A percentile compares a stretch with the other conserved stretches of the same genome.
phyloP scores from a whole-genome alignment of 768 basidiomycete species.

The Clitopilus hobsonii region DNA sequence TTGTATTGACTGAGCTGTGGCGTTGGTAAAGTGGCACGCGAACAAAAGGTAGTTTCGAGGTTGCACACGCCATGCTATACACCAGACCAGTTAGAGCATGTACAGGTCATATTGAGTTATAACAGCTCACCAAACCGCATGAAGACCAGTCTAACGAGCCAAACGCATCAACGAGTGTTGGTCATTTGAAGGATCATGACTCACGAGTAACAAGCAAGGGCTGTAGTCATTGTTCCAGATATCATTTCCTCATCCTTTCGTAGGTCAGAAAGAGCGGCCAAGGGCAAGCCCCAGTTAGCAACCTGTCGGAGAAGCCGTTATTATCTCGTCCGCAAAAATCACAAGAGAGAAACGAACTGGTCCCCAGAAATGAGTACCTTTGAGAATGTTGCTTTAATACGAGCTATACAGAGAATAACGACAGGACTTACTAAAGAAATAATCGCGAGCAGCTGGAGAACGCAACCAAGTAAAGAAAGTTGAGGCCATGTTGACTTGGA shows the following conservation, averaged over 20 bases:
- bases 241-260: constrained; percentile 94
- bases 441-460: constrained; percentile 87
- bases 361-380: constrained; percentile 98
- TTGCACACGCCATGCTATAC: constrained; percentile 86
- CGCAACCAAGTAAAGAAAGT: constrained; percentile 86
- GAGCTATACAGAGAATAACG: not conserved
- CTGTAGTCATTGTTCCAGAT: constrained; percentile 94
- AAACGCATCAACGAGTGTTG: constrained; percentile 4
- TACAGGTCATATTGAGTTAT: not conserved
- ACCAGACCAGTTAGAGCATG: constrained; percentile 4
- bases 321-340: constrained; percentile 1
- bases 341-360: constrained; percentile 56
- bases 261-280: constrained; percentile 90
- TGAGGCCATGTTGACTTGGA: constrained; percentile 55
- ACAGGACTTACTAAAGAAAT: constrained; percentile 82
- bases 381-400: constrained; percentile 5
- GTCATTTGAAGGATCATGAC: constrained; percentile 28
- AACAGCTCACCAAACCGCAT: constrained; percentile 81
- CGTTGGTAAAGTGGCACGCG: constrained; percentile 91
- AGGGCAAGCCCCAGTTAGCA: constrained; percentile 97
- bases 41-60: constrained; percentile 96
- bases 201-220: constrained; percentile 89
- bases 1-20: constrained; percentile 80
- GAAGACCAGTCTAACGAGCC: constrained; percentile 65
- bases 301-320: constrained; percentile 44